Percentiles rank a stretch among this genome's conserved stretches.
These are phyloP conservation scores for Colletotrichum ledebouriae DNA, from an alignment of 2,329 filamentous ascomycete species.

Conservation along the genomic window DNA sequence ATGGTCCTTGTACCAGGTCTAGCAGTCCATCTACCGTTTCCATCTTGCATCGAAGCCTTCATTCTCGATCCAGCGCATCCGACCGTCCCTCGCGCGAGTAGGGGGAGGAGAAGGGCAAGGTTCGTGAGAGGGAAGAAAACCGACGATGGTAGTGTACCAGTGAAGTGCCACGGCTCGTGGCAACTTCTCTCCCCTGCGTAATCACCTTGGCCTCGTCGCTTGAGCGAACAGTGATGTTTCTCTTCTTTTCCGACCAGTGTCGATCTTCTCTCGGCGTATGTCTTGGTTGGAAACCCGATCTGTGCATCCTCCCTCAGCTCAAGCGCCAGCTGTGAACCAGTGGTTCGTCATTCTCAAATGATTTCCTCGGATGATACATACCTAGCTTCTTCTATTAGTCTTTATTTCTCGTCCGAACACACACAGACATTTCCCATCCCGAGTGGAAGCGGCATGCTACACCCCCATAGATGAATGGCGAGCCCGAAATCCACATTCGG, in stretches of 20 bases:
- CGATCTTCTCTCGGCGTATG: constrained; percentile 19
- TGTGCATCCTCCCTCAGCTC: too few species aligned
- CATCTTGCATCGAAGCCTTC: background rate
- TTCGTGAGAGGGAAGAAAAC: constrained; percentile 4
- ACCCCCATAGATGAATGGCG: too few species aligned
- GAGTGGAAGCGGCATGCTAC: too few species aligned
- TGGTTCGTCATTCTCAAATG: too few species aligned
- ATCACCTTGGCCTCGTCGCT: background rate
- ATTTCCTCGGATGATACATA: too few species aligned
- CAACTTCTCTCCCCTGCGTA: background rate
- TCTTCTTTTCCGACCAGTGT: constrained; percentile 17
- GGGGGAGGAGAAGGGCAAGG: background rate
- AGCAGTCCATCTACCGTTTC: background rate
- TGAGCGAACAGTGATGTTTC: background rate
- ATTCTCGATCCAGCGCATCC: constrained; percentile 5
- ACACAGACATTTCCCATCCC: too few species aligned
- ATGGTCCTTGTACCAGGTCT: constrained; percentile 3
- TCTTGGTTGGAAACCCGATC: background rate
- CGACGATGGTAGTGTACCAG: background rate
- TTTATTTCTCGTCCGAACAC: too few species aligned
- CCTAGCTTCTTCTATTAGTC: too few species aligned
- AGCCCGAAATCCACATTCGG: background rate
- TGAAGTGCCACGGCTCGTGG: background rate
- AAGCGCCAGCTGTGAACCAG: too few species aligned
- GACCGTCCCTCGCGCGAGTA: background rate